Percentiles rank a stretch among this genome's conserved stretches.
phyloP scores from a whole-genome alignment of 768 basidiomycete genomes.

The Phanerodontia chrysosporium region DNA sequence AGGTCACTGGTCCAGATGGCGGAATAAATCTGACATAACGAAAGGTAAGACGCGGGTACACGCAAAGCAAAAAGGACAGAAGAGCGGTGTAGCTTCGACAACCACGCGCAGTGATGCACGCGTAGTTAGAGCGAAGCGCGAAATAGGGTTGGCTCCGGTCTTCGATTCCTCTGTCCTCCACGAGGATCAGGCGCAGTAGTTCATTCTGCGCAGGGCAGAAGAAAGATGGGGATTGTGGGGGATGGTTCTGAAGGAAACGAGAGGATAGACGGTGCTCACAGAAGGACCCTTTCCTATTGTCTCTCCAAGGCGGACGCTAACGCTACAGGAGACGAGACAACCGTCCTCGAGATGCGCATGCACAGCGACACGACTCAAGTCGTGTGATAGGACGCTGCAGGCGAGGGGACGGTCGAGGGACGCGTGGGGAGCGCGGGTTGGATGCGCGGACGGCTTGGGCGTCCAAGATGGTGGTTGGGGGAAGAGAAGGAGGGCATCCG shows the following conservation, averaged over 20 bases:
- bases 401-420: neutral
- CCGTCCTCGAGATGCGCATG: neutral
- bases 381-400: neutral
- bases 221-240: neutral
- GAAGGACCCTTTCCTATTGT: neutral
- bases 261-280: neutral
- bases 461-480: neutral
- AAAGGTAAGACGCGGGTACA: neutral
- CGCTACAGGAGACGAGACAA: neutral
- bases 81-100: neutral
- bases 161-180: neutral
- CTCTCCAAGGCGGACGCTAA: neutral
- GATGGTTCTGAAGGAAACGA: neutral
- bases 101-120: neutral
- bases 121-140: constrained; percentile 9
- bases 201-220: neutral
- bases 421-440: neutral
- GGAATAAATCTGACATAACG: neutral
- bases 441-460: neutral
- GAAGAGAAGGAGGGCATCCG: neutral
- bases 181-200: neutral
- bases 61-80: neutral
- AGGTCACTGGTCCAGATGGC: neutral
- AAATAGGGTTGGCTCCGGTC: neutral
- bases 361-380: neutral